These are phyloP conservation scores for Carallia brachiata DNA, from an alignment of 345 rosid genomes.

Conservation along the genomic window DNA sequence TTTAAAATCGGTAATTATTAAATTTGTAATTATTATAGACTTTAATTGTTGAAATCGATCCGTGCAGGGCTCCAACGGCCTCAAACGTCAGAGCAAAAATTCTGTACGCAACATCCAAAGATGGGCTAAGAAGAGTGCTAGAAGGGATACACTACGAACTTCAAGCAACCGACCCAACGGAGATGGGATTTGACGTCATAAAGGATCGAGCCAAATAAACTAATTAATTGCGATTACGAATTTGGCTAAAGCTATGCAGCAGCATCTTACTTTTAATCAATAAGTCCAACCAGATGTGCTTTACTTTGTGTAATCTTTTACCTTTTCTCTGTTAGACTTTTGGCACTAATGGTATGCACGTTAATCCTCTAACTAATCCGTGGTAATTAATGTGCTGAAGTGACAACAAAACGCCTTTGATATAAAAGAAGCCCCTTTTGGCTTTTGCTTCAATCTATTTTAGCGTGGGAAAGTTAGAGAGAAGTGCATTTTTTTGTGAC, in stretches of 20 bases:
- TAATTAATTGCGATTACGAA: neutral
- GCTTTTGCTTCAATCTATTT: neutral
- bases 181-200: conserved; percentile 94
- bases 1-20: neutral
- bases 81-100: conserved; percentile 89
- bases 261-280: conserved; percentile 33
- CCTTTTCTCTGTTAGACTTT: conserved; percentile 7
- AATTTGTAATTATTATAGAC: neutral
- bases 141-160: conserved; percentile 95
- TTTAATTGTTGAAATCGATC: neutral
- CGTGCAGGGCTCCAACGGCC: conserved; percentile 73
- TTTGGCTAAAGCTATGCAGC: conserved; percentile 10
- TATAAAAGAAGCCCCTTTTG: neutral
- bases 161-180: conserved; percentile 93
- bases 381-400: conserved; percentile 22
- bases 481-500: too few species aligned
- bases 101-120: conserved; percentile 85
- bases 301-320: neutral
- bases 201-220: conserved; percentile 64
- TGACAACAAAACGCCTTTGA: conserved; percentile 13
- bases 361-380: conserved; percentile 39
- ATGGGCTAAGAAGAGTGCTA: conserved; percentile 75
- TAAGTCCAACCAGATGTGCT: conserved; percentile 38
- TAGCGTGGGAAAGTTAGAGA: too few species aligned
- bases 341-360: conserved; percentile 33